Evolutionary conservation across 805 yeast genomes (phyloP).

Genomic region (Lipomyces yamanashiensis): DNA sequence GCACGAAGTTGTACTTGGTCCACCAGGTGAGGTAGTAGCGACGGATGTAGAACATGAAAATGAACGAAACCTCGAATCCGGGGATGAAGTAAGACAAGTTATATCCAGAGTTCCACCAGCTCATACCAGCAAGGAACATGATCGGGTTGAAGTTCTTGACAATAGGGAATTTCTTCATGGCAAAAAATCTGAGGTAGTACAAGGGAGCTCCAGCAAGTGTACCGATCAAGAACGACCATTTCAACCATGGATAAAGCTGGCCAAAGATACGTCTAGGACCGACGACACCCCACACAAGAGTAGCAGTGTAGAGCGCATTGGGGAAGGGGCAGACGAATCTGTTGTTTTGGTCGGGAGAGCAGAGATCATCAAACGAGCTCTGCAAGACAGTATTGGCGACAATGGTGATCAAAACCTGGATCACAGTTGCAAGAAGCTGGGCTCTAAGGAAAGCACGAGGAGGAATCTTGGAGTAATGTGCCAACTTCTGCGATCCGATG

Average conservation of each 20-base stretch:
- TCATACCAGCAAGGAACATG: conserved; percentile 19
- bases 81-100: conserved; percentile 31
- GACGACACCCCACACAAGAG: conserved; percentile 62
- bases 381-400: conserved; percentile 54
- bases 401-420: conserved; percentile 53
- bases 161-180: conserved; percentile 8
- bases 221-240: conserved; percentile 35
- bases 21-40: conserved; percentile 61
- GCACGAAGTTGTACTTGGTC: conserved; percentile 54
- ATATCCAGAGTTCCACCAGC: conserved; percentile 22
- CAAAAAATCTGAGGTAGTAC: conserved; percentile 10
- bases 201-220: conserved; percentile 23
- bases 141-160: conserved; percentile 26
- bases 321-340: conserved; percentile 52
- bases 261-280: conserved; percentile 57
- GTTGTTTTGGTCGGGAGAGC: conserved; percentile 47
- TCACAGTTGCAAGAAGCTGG: conserved; percentile 52
- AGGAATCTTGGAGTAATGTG: conserved; percentile 66
- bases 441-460: conserved; percentile 63
- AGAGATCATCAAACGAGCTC: conserved; percentile 41
- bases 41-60: conserved; percentile 52
- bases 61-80: conserved; percentile 40
- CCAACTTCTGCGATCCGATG: conserved; percentile 63
- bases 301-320: conserved; percentile 53
- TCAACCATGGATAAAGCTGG: conserved; percentile 32